Evolutionary conservation across 257 asterid genomes (phyloP).

Genomic region (Petunia secreta): DNA sequence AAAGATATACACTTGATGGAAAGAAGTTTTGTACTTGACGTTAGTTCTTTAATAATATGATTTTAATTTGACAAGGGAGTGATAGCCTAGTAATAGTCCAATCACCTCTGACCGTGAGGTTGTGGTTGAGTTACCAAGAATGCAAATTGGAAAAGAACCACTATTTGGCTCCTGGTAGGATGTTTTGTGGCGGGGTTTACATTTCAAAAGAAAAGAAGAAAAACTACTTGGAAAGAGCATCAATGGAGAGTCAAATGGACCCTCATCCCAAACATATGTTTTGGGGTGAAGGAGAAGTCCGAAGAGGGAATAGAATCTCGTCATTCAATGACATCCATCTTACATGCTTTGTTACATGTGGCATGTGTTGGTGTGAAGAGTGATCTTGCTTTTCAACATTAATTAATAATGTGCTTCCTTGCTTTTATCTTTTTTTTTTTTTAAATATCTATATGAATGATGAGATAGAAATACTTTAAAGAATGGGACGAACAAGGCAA

Average conservation of each 20-base stretch:
- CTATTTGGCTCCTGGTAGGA: neutral
- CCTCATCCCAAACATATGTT: neutral
- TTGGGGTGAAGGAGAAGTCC: neutral
- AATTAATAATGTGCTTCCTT: neutral
- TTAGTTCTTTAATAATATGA: neutral
- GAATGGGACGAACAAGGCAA: neutral
- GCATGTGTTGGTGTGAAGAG: neutral
- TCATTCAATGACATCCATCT: neutral
- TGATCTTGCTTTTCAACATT: neutral
- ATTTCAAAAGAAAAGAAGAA: neutral
- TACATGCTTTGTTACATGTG: slow-evolving; percentile 1
- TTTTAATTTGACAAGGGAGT: neutral
- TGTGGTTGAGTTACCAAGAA: neutral
- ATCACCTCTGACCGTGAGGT: slow-evolving; percentile 1
- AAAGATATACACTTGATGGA: neutral
- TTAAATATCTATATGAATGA: neutral
- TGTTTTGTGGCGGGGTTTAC: neutral
- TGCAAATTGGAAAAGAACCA: neutral
- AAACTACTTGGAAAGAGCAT: neutral
- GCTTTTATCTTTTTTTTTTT: neutral
- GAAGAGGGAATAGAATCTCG: neutral
- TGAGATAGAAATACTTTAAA: neutral
- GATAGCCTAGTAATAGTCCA: neutral
- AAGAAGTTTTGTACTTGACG: slow-evolving; percentile 5
- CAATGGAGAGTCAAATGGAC: neutral